Evolutionary conservation across 2,329 filamentous ascomycete species (phyloP).

Genomic region (Zymoseptoria brevis): DNA sequence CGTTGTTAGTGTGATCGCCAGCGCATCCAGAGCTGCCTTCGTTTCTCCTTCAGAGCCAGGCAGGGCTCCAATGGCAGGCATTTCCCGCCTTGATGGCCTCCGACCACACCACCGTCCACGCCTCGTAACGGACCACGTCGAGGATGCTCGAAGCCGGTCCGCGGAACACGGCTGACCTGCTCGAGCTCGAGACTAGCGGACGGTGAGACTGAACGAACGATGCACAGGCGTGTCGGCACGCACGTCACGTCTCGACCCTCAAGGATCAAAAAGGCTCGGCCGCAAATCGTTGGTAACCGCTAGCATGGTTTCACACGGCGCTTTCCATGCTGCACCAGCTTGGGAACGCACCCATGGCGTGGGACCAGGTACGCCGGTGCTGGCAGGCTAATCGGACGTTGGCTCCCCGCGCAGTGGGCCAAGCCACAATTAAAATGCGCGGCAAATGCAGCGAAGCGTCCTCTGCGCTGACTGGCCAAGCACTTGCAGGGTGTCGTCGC

Average conservation of each 20-base stretch:
- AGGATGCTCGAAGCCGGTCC: background rate
- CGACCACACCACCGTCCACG: background rate
- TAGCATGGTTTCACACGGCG: background rate
- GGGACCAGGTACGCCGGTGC: background rate
- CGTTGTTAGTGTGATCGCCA: background rate
- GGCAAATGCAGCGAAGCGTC: background rate
- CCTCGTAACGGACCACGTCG: background rate
- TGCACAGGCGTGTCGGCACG: background rate
- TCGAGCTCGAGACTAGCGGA: background rate
- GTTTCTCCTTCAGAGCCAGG: background rate
- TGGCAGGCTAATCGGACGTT: background rate
- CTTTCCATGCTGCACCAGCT: background rate
- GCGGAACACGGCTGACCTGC: background rate
- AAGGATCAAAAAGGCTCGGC: background rate
- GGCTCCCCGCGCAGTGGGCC: background rate
- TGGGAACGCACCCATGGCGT: background rate
- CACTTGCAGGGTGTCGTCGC: background rate
- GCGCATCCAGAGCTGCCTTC: background rate
- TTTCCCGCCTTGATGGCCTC: background rate
- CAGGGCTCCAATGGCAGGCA: background rate
- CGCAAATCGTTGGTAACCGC: background rate
- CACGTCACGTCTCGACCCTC: background rate
- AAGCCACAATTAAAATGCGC: background rate
- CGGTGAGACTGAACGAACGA: background rate
- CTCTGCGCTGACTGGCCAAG: background rate